These are phyloP conservation scores for Moesziomyces sp. DNA, from an alignment of 1,284 basidiomycete species.

Conservation along the genomic window DNA sequence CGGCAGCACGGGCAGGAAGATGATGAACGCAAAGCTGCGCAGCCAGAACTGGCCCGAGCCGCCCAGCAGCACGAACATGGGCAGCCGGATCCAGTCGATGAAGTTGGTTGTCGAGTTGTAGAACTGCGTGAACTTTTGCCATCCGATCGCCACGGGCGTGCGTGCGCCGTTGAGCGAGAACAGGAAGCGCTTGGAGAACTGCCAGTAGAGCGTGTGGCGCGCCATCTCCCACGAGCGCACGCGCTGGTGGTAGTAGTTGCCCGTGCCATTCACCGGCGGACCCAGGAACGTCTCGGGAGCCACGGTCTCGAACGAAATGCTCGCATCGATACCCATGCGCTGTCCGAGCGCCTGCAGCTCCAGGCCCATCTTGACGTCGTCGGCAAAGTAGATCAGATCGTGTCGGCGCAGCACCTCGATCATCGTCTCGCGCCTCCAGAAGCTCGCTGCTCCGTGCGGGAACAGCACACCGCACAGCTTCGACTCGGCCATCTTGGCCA, in stretches of 20 bases:
- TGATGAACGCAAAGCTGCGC: conserved; percentile 15
- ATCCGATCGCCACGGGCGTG: conserved; percentile 16
- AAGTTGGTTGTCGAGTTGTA: conserved; percentile 40
- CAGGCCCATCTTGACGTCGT: conserved; percentile 44
- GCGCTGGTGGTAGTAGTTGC: conserved; percentile 39
- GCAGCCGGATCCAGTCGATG: conserved; percentile 44
- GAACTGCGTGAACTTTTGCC: conserved; percentile 45
- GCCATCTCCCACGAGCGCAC: conserved; percentile 43
- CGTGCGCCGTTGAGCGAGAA: conserved; percentile 28
- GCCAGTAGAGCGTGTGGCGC: conserved; percentile 42
- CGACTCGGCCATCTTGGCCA: conserved; percentile 38
- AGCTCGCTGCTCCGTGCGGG: conserved; percentile 36
- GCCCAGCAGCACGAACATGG: conserved; percentile 33
- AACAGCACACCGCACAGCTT: conserved; percentile 33
- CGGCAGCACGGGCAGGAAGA: conserved; percentile 25
- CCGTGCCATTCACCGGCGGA: conserved; percentile 11
- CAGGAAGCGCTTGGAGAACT: conserved; percentile 35
- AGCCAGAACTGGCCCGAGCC: conserved; percentile 31
- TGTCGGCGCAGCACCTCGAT: conserved; percentile 23
- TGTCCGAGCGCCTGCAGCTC: conserved; percentile 32
- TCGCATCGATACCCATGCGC: conserved; percentile 23
- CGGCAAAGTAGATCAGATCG: conserved; percentile 41
- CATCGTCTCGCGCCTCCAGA: conserved; percentile 38
- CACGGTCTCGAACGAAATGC: conserved; percentile 36
- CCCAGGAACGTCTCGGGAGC: conserved; percentile 39